Percentiles rank a stretch among this genome's conserved stretches.
Evolutionary conservation across 2,329 filamentous ascomycete genomes (phyloP).

Genomic region (Aureobasidium lini): DNA sequence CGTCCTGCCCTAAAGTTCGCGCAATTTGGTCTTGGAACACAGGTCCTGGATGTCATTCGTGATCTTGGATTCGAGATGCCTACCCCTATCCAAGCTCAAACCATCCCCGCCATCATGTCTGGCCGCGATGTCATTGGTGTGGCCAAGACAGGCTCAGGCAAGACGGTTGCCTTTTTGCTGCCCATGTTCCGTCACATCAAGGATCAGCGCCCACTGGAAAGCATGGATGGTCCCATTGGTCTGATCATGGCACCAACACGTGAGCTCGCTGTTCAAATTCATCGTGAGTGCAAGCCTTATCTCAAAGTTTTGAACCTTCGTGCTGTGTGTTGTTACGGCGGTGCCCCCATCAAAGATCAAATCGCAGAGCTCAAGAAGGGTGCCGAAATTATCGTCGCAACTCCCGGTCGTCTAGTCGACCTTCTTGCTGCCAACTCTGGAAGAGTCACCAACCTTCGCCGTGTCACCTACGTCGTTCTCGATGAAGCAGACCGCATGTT

Average conservation of each 20-base stretch:
- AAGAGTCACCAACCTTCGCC: constrained; percentile 81
- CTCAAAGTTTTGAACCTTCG: constrained; percentile 77
- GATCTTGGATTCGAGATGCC: constrained; percentile 78
- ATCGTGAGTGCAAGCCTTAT: constrained; percentile 90
- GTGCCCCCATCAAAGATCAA: constrained; percentile 92
- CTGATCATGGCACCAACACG: constrained; percentile 91
- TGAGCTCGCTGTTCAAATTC: constrained; percentile 89
- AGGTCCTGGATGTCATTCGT: constrained; percentile 78
- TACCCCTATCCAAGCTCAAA: constrained; percentile 91
- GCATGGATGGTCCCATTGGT: constrained; percentile 78
- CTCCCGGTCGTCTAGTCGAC: constrained; percentile 92
- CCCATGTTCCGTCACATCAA: constrained; percentile 98
- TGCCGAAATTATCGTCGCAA: constrained; percentile 90
- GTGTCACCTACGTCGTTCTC: constrained; percentile 88
- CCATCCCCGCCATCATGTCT: constrained; percentile 90
- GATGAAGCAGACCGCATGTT: constrained; percentile 99
- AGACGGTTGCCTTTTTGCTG: constrained; percentile 89
- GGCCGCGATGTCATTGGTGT: constrained; percentile 93
- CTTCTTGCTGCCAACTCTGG: constrained; percentile 87
- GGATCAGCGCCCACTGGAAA: constrained; percentile 75
- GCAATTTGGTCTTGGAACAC: constrained; percentile 81
- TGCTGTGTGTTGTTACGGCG: constrained; percentile 88
- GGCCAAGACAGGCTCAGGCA: constrained; percentile 95
- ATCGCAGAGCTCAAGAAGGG: constrained; percentile 95
- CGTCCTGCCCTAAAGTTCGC: constrained; percentile 96